Evolutionary conservation across 192 early-diverging fungal species (phyloP).

Genomic region (Linnemannia exigua): DNA sequence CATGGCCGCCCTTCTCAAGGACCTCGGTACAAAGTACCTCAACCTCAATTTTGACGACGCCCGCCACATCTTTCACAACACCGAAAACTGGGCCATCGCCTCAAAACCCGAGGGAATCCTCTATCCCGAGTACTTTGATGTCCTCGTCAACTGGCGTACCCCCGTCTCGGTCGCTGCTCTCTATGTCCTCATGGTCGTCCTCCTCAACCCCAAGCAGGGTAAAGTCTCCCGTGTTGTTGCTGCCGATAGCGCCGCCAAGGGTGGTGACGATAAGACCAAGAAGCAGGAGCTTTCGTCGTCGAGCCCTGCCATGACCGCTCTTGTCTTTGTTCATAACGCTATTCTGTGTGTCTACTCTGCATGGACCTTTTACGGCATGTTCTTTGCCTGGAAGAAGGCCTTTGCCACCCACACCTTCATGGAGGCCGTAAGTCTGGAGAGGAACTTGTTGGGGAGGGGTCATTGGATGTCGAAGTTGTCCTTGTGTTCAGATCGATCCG

Average conservation of each 20-base stretch:
- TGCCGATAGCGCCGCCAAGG: constrained; percentile 43
- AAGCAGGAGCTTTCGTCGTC: constrained; percentile 45
- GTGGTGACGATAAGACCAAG: constrained; percentile 12
- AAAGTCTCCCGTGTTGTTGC: constrained; percentile 58
- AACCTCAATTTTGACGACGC: constrained; percentile 48
- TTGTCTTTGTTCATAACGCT: constrained; percentile 77
- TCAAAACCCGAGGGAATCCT: constrained; percentile 46
- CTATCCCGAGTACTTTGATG: constrained; percentile 53
- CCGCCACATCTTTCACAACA: constrained; percentile 49
- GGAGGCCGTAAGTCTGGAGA: constrained; percentile 55
- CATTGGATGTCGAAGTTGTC: constrained; percentile 12
- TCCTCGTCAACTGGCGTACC: constrained; percentile 56
- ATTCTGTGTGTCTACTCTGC: constrained; percentile 76
- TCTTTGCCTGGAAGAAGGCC: constrained; percentile 61
- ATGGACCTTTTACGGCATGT: constrained; percentile 70
- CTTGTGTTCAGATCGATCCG: neutral
- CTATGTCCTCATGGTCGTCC: constrained; percentile 55
- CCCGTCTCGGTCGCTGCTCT: constrained; percentile 30
- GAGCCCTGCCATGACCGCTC: constrained; percentile 64
- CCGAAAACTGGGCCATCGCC: constrained; percentile 46
- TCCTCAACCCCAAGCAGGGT: constrained; percentile 45
- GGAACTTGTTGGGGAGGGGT: neutral
- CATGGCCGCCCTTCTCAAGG: constrained; percentile 37
- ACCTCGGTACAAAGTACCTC: constrained; percentile 32
- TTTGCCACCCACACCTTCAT: constrained; percentile 59